Evolutionary conservation across 805 yeast species (phyloP), one percentile per base, ranked within the genome.

Genomic region (Wickerhamomyces alni): DNA sequence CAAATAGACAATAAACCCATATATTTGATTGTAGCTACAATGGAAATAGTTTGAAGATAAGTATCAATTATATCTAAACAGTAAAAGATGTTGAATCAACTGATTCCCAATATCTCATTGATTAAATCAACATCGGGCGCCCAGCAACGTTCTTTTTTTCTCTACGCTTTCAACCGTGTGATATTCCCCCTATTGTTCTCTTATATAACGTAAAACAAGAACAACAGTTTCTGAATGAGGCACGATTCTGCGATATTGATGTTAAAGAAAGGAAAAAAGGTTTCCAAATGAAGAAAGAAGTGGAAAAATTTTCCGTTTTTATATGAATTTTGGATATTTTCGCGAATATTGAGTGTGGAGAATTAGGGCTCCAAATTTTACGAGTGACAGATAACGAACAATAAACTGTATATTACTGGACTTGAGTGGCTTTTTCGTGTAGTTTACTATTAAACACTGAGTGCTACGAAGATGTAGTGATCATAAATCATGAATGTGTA

Each of bases 41-140:
- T n/a, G n/a, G n/a, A n/a, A n/a, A n/a, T n/a, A n/a, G n/a, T n/a
- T n/a, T n/a, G n/a, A n/a, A n/a, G n/a, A n/a, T n/a, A n/a, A n/a
- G n/a, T n/a, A n/a, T n/a, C n/a, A n/a, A n/a, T n/a, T n/a, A n/a
- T n/a, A n/a, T n/a, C n/a, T n/a, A n/a, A n/a, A n/a, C n/a, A n/a
- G n/a, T n/a, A 38, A 27, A 38, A 42, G 38, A 45, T 62, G 58
- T 59, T 44, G 66, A 57, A 52, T 52, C 66, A 61, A 65, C 67
- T 62, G 67, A 61, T 61, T 61, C 67, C 69, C 65, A 49, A 53
- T 53, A 46, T 54, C 40, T 44, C 50, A 46, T 39, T 31, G 19
- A 43, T 42, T 38, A 40, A 39, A 32, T 47, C 46, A 47, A 44
- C 46, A 44, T 36, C 50, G 44, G 50, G 50, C 45, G 50, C 50